These are phyloP conservation scores for Hydrangea macrophylla DNA, from an alignment of 148 eudicot genomes.

Conservation along the genomic window DNA sequence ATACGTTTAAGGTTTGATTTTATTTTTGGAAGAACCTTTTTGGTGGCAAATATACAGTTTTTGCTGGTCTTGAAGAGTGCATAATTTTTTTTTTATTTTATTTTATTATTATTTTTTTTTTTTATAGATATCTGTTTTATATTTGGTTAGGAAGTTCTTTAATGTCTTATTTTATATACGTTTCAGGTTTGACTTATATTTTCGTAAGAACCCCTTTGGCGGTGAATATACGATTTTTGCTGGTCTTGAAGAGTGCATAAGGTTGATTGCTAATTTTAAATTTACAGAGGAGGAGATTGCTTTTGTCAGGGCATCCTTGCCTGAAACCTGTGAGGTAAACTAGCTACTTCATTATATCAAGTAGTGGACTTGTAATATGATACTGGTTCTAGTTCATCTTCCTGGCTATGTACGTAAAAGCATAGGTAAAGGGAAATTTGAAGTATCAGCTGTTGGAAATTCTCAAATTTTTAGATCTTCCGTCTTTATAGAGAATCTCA, in stretches of 20 bases:
- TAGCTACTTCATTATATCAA: not conserved
- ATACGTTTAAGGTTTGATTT: constrained; percentile 80
- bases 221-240: constrained; percentile 96
- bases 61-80: constrained; percentile 99
- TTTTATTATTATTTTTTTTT: no score
- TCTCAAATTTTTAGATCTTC: not conserved
- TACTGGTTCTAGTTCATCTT: not conserved
- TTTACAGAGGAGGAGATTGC: constrained; percentile 69
- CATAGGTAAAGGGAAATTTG: not conserved
- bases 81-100: no score
- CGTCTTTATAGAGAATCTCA: not conserved
- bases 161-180: constrained; percentile 1
- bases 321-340: constrained; percentile 79
- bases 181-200: constrained; percentile 94
- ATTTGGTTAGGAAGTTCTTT: not conserved
- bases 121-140: not conserved
- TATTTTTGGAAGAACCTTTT: constrained; percentile 86
- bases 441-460: not conserved
- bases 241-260: constrained; percentile 96
- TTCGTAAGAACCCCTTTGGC: constrained; percentile 80
- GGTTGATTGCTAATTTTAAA: constrained; percentile 78
- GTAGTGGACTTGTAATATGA: not conserved
- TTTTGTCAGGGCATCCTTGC: constrained; percentile 55
- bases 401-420: not conserved
- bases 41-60: constrained; percentile 90